Base-by-base conservation (phyloP, 2,329 filamentous ascomycete species). In the Paraphoma sp. region DNA sequence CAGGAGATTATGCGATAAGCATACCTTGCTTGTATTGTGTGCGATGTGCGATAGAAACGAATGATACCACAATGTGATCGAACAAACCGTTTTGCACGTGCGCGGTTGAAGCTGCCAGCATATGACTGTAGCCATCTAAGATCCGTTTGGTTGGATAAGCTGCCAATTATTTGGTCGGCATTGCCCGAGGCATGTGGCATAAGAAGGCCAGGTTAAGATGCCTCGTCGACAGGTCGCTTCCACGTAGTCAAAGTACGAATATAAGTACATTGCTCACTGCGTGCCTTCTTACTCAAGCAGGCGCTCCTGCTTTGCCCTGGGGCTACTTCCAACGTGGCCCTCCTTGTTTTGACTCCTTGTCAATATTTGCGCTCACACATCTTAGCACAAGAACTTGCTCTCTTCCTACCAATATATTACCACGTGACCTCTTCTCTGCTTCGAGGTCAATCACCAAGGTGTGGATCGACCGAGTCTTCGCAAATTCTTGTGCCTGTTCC, bases 1-100 rank as follows among this genome's bases (percentile, higher is more conserved):
- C 89, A 97, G 78, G 95, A 99, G 82, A 98, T 98, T 72, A 98
- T 89, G 87, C 84, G 87, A 79, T 88, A 83, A 80, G 65, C 64
- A 54, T 45, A 44, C 4, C 44, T 16, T 47, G 49, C 48, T 51
- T 53, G 43, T 44, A 36, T 53, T 6, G 45, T 52, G 51, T 63
- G 62, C 57, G 63, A 60, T 48, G 66, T 63, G 54, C n/a, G n/a
- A n/a, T n/a, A n/a, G n/a, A n/a, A 60, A 68, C 63, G 56, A 60
- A 57, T 57, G 62, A 65, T 64, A 62, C 62, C 62, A 67, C 54
- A 40, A 51, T 61, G 44, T 53, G 55, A 66, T 58, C 56, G 61
- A 16, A 42, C 8, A 16, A n/a, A 14, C 16, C 14, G 8, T 9
- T 23, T 23, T 42, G 14, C 12, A 42, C 5, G 12, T 42, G 10